Conservation (phyloP, 2,329 filamentous ascomycete genomes). For the Aspergillus pseudotamarii region DNA sequence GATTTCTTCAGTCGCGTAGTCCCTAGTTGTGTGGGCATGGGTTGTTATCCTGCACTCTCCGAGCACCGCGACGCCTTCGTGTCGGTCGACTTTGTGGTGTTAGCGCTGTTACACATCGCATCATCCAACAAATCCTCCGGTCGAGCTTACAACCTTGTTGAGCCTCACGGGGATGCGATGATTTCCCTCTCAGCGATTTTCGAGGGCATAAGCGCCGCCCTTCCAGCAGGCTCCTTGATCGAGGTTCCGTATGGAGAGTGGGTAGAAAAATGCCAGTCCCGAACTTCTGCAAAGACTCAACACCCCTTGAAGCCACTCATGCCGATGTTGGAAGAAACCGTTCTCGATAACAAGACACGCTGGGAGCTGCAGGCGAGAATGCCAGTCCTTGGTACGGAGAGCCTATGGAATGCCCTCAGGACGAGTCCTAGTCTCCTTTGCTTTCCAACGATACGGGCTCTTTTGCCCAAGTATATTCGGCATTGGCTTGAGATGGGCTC, state of each 20-base stretch:
- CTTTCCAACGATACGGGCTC: background rate
- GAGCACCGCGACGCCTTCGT: constrained; percentile 8
- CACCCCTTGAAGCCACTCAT: background rate
- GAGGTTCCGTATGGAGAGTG: background rate
- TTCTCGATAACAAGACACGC: background rate
- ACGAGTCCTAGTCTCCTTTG: background rate
- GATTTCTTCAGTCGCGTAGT: constrained; percentile 16
- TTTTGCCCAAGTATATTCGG: background rate
- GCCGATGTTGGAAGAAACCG: constrained; percentile 1
- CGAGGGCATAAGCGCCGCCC: background rate
- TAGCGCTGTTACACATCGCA: constrained; percentile 14
- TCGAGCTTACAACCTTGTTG: constrained; percentile 16
- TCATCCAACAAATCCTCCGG: background rate
- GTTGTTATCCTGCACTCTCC: constrained; percentile 10
- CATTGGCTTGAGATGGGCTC: background rate
- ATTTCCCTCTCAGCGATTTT: background rate
- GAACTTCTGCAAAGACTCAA: background rate
- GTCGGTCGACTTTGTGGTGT: constrained; percentile 15
- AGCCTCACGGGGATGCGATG: constrained; percentile 2
- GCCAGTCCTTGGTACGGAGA: background rate
- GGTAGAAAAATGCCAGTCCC: background rate
- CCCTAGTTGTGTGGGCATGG: constrained; percentile 10
- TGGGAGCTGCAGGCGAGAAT: constrained; percentile 4
- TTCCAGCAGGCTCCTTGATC: background rate
- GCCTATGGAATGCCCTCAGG: background rate